phyloP scores from a whole-genome alignment of 129 eudicot genomes.

The Daucus carota region DNA sequence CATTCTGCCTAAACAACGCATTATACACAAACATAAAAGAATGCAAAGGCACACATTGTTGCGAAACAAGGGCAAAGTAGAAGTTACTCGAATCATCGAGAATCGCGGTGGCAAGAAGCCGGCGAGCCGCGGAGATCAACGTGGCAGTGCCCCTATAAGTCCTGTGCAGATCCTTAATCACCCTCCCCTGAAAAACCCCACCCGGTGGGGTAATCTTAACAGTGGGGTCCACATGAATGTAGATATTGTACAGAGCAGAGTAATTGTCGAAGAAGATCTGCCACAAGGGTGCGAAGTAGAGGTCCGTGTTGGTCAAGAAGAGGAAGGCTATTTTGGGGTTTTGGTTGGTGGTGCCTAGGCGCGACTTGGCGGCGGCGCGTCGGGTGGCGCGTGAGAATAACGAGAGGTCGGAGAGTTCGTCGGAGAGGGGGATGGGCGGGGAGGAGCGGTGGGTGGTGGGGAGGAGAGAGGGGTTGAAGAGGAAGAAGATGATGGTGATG shows the following conservation, averaged over 20 bases:
- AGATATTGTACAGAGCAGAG: conserved; percentile 43
- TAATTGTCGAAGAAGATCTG: conserved; percentile 31
- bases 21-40: conserved; percentile 50
- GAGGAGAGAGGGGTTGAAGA: conserved; percentile 33
- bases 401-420: conserved; percentile 80
- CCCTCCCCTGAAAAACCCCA: conserved; percentile 45
- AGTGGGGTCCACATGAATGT: conserved; percentile 75
- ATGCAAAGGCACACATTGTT: conserved; percentile 69
- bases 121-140: conserved; percentile 72
- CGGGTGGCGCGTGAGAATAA: conserved; percentile 60
- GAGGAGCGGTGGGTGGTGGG: conserved; percentile 41
- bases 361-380: conserved; percentile 35
- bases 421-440: conserved; percentile 55
- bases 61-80: conserved; percentile 69
- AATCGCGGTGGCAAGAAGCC: conserved; percentile 76
- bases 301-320: conserved; percentile 69
- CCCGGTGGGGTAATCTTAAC: conserved; percentile 33
- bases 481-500: conserved; percentile 50
- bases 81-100: conserved; percentile 55
- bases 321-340: conserved; percentile 83
- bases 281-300: conserved; percentile 76
- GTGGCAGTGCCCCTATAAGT: conserved; percentile 75
- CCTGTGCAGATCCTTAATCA: conserved; percentile 36
- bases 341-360: conserved; percentile 45
- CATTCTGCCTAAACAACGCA: conserved; percentile 12